A percentile compares a stretch with the other conserved stretches of the same genome.
These are phyloP conservation scores for Coemansia sp. DNA, from an alignment of 192 early-diverging fungal genomes.

Conservation along the genomic window DNA sequence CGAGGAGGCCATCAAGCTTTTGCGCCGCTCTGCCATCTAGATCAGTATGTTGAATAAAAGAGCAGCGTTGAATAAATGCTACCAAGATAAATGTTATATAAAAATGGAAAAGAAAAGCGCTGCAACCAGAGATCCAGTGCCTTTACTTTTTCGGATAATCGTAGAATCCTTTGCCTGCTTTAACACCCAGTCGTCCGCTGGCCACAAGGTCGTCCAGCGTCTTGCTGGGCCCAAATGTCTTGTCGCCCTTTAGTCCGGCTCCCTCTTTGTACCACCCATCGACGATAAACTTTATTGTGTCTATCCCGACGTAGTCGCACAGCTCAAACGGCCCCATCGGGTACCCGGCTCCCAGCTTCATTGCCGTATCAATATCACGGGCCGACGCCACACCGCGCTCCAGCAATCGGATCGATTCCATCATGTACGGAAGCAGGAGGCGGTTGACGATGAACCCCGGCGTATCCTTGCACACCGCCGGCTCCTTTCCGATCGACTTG, in stretches of 20 bases:
- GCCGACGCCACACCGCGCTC: constrained; percentile 85
- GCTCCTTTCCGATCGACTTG: constrained; percentile 78
- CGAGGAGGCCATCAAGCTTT: constrained; percentile 46
- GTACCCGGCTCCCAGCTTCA: constrained; percentile 97
- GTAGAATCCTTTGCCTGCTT: constrained; percentile 86
- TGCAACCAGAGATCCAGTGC: neutral
- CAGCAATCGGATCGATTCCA: constrained; percentile 90
- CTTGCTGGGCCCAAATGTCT: constrained; percentile 69
- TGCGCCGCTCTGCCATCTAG: constrained; percentile 11
- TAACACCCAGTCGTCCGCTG: constrained; percentile 78
- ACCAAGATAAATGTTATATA: neutral
- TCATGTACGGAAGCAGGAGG: constrained; percentile 92
- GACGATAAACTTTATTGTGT: constrained; percentile 94
- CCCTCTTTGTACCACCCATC: constrained; percentile 91
- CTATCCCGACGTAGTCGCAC: constrained; percentile 75
- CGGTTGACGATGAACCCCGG: constrained; percentile 98
- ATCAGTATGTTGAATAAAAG: no score
- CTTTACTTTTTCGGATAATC: constrained; percentile 55
- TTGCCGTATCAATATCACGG: constrained; percentile 90
- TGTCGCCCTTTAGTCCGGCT: constrained; percentile 70
- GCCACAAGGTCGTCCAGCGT: constrained; percentile 73
- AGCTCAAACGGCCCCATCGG: constrained; percentile 85
- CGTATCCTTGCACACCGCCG: constrained; percentile 95
- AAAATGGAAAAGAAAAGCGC: neutral
- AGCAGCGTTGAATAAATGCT: neutral